phyloP scores from a whole-genome alignment of 2,329 filamentous ascomycete species.

The Amesomyces nigricolor region DNA sequence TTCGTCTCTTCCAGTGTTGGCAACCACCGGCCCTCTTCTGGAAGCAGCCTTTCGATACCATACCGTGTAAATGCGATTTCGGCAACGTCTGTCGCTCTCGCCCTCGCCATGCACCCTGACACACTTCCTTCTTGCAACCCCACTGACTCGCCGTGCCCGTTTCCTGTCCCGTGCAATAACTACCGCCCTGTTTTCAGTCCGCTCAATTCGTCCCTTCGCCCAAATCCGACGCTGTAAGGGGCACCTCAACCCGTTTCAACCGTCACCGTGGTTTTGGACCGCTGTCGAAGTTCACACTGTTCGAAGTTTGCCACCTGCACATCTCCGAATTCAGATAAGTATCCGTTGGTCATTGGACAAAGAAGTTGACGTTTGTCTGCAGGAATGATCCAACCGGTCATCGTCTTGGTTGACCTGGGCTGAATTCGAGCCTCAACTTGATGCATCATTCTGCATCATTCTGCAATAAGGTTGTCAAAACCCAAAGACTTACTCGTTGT shows the following conservation, averaged over 20 bases:
- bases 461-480: too few relatives aligned
- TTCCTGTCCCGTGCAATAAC: slow-evolving; percentile 14
- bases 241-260: neutral
- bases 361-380: neutral
- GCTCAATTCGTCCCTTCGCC: neutral
- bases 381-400: neutral
- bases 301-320: neutral
- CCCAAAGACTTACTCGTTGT: neutral
- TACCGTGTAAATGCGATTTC: slow-evolving; percentile 13
- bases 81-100: slow-evolving; percentile 9
- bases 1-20: slow-evolving; percentile 4
- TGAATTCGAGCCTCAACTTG: too few relatives aligned
- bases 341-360: neutral
- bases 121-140: slow-evolving; percentile 8
- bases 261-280: neutral
- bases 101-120: slow-evolving; percentile 1
- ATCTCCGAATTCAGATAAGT: neutral
- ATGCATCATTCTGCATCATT: too few relatives aligned
- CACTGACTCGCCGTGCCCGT: slow-evolving; percentile 7
- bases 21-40: slow-evolving; percentile 13
- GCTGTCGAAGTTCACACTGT: neutral
- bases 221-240: neutral
- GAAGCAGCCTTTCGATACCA: neutral
- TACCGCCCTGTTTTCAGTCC: neutral
- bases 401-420: too few relatives aligned